A percentile compares a stretch with the other conserved stretches of the same genome.
phyloP scores from a whole-genome alignment of 2,329 filamentous ascomycete genomes.

The Cladosporium austrohemisphaericum region DNA sequence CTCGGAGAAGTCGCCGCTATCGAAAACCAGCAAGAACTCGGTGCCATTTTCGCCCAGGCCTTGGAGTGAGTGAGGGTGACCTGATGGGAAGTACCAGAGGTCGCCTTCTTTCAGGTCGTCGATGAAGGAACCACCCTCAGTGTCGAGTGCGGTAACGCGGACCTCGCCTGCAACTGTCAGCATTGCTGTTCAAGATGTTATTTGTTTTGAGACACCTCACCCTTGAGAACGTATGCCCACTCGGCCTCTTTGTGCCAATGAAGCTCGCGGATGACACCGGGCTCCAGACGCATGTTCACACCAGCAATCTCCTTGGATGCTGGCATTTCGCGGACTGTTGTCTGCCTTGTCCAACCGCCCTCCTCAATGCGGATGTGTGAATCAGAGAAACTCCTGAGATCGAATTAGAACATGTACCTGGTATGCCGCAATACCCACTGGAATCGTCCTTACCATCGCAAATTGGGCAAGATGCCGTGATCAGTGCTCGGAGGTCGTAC shows the following conservation, averaged over 20 bases:
- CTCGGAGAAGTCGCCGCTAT: slow-evolving; percentile 57
- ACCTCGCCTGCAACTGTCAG: slow-evolving; percentile 51
- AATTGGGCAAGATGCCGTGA: slow-evolving; percentile 65
- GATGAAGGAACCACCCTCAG: slow-evolving; percentile 71
- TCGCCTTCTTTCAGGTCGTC: slow-evolving; percentile 74
- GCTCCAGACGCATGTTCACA: slow-evolving; percentile 73
- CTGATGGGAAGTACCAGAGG: slow-evolving; percentile 76
- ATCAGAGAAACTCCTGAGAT: slow-evolving; percentile 40
- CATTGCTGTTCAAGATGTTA: background rate
- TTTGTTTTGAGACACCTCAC: too few relatives aligned
- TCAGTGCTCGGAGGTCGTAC: slow-evolving; percentile 71
- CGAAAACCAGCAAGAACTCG: slow-evolving; percentile 62
- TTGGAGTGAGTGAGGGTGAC: slow-evolving; percentile 73
- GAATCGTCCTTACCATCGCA: slow-evolving; percentile 58
- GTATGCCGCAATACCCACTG: background rate
- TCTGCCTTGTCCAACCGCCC: slow-evolving; percentile 73
- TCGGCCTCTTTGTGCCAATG: slow-evolving; percentile 81
- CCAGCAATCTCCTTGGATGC: slow-evolving; percentile 67
- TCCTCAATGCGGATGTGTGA: slow-evolving; percentile 55
- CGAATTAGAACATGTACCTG: background rate
- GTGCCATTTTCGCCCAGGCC: slow-evolving; percentile 64
- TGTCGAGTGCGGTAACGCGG: slow-evolving; percentile 68
- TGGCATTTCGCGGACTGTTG: slow-evolving; percentile 62
- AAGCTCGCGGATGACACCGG: slow-evolving; percentile 69
- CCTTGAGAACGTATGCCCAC: slow-evolving; percentile 69